Base-by-base conservation (phyloP, 2,329 filamentous ascomycete genomes). In the Cytospora piceae region DNA sequence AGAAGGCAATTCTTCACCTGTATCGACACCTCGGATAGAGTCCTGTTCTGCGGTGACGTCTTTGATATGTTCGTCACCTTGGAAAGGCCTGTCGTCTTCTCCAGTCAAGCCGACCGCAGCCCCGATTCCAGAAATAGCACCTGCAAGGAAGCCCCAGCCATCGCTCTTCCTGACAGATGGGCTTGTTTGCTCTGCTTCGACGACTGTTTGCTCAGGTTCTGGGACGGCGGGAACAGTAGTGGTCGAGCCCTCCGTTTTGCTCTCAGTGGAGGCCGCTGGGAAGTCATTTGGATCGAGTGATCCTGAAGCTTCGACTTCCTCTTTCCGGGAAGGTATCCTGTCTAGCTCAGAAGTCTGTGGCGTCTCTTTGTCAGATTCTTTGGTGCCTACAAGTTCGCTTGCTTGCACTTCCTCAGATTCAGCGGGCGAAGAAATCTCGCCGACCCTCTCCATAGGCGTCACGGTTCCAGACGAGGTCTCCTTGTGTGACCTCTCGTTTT, bases 101-200 rank as follows among this genome's bases (percentile, higher is more conserved):
- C 29, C 31, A 29, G 42, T 20, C 4, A 57, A 1, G 31, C 39
- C 24, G 7, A 55, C 27, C 24, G 53, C 53, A 31, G 49, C 42
- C n/a, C 61, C 39, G 8, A 55, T 55, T 42, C 61, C 61, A 15
- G 53, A 29, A 15, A 63, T 63, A 39, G 53, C 61, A 57, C 61
- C 53, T 17, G 61, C 61, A 39, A 57, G 61, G 53, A 57, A 63
- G 31, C 53, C 53, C 61, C 61, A 63, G 8, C 61, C 61, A n/a
- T 57, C 53, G 42, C 61, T 63, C 53, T 39, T 63, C 37, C 61
- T 46, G 55, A 15, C 20, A 52, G 53, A 24, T 37, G 12, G 42
- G 20, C 22, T 57, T 14, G 7, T 27, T 15, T 58, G 34, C 27
- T 59, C 58, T 31, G 17, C 32, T 3, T 51, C 34, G n/a, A 11